phyloP scores from a whole-genome alignment of 108 stramenopile genomes.

The Skeletonema marinoi region DNA sequence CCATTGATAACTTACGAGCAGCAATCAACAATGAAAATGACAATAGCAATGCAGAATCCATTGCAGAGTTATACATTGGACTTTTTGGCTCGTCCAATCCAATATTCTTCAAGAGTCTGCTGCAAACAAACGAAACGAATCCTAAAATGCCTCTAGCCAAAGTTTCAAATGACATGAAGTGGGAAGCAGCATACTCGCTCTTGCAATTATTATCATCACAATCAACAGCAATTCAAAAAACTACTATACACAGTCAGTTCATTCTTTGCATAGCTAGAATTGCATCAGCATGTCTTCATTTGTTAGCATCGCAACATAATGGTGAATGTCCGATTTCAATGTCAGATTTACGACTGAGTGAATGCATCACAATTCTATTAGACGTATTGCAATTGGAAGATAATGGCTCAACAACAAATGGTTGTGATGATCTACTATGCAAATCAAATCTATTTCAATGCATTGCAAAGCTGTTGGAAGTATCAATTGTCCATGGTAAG shows the following conservation, averaged over 20 bases:
- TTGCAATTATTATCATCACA: conserved; percentile 3
- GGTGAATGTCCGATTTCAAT: conserved; percentile 3
- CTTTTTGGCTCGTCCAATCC: background rate
- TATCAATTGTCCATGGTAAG: conserved; percentile 11
- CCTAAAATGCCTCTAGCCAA: background rate
- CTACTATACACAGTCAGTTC: conserved; percentile 5
- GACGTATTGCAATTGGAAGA: conserved; percentile 10
- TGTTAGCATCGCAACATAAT: background rate
- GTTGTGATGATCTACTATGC: conserved; percentile 12
- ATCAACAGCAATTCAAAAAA: conserved; percentile 1
- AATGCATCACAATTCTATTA: conserved; percentile 37
- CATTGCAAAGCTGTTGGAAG: conserved; percentile 27
- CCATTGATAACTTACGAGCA: background rate
- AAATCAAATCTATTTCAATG: conserved; percentile 38
- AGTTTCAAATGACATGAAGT: conserved; percentile 4
- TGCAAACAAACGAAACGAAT: background rate
- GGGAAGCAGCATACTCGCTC: conserved; percentile 31
- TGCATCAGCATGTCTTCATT: conserved; percentile 23
- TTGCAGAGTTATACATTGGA: background rate
- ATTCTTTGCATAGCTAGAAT: conserved; percentile 11
- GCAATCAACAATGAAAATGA: background rate
- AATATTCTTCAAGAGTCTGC: background rate
- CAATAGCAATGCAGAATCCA: background rate
- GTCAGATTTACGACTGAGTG: conserved; percentile 28
- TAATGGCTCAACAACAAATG: background rate